Conservation (phyloP, 75 land plant genomes). For the Cunninghamia lanceolata region DNA sequence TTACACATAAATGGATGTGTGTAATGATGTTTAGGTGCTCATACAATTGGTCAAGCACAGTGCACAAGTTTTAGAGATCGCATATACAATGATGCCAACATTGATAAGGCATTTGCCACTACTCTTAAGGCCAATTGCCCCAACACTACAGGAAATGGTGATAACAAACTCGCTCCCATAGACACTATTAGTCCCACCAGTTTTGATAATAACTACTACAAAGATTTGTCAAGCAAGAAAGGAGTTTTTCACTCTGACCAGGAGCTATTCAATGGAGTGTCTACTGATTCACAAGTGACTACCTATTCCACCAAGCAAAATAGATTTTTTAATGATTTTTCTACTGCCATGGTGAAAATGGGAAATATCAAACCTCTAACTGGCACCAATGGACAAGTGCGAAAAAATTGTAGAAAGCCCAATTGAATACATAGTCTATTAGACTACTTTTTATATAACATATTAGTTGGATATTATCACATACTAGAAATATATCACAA, state of each 20-base stretch:
- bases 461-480: too few species aligned
- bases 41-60: conserved; percentile 47
- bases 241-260: conserved; percentile 52
- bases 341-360: conserved; percentile 40
- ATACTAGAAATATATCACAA: too few species aligned
- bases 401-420: conserved; percentile 33
- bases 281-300: conserved; percentile 13
- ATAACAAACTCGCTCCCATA: conserved; percentile 24
- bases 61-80: conserved; percentile 33
- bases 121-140: conserved; percentile 28
- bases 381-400: conserved; percentile 37
- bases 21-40: conserved; percentile 22
- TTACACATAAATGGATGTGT: neutral
- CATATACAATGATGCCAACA: conserved; percentile 37
- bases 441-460: too few species aligned
- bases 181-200: conserved; percentile 32
- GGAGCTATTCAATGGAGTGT: conserved; percentile 24
- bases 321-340: conserved; percentile 33
- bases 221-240: conserved; percentile 16
- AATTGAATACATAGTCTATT: conserved; percentile 1
- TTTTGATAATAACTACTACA: conserved; percentile 47
- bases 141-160: conserved; percentile 2
- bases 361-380: conserved; percentile 28
- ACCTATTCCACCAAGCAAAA: conserved; percentile 9
- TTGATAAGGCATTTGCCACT: conserved; percentile 16